Base-by-base conservation (phyloP, 306 rosid species). In the Quercus variabilis region DNA sequence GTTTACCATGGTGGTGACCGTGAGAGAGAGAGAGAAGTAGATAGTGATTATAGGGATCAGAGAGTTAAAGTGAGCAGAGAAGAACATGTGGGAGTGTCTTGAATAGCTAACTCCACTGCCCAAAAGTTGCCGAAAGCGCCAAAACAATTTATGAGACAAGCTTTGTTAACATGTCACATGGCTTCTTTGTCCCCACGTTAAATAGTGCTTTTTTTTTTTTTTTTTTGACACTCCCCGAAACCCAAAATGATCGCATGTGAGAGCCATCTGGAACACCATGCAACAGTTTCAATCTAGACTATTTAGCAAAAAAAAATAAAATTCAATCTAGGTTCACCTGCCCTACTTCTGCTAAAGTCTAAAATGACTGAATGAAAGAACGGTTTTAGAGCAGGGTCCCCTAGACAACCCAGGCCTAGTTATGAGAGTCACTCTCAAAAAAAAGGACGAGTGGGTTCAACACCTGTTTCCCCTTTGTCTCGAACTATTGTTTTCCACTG, bases 141-240 rank as follows among this genome's bases (percentile, higher is more conserved):
- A 76, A 70, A 83, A 18, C 81, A 54, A 31, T 77, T 79, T 60
- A 71, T 62, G 52, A 49, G 85, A 55, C 77, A 80, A 25, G 79
- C 54, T 18, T 28, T 55, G 76, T 51, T 70, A 82, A 82, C 83
- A 82, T 71, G 46, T 78, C 91, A 92, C 85, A 92, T 88, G 92
- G 80, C 74, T 60, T 85, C 82, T 85, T 85, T 67, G 90, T 70
- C 97, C 93, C 87, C 84, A 85, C 90, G 33, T 56, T 63, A 26
- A 41, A 41, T 31, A 6, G 31, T 15, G 5, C 13, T 9, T 3
- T 69, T 23, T 55, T 80, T 17, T 20, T 59, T 80, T 17, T 20
- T 59, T 52, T 49, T 69, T 55, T 20, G 11, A 33, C 30, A 18
- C 52, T 74, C 49, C 26, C 63, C 28, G 46, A 8, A 41, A 41